Conservation (phyloP, 371 early-diverging fungal genomes). For the Lichtheimia ornata region DNA sequence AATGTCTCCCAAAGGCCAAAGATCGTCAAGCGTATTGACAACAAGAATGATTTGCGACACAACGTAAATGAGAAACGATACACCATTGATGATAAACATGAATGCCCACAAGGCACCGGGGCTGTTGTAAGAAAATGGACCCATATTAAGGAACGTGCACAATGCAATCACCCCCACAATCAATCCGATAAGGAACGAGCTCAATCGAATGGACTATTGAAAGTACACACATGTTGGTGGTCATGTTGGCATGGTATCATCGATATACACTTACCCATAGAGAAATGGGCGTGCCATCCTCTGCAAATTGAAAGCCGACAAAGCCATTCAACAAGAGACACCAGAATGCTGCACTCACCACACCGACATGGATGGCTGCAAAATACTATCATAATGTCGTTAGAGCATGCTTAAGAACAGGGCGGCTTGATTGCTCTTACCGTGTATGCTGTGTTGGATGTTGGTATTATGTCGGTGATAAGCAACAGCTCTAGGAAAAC, state of each 20-base stretch:
- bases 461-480: conserved; percentile 86
- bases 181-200: conserved; percentile 70
- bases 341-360: conserved; percentile 84
- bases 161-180: conserved; percentile 73
- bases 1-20: conserved; percentile 92
- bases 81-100: conserved; percentile 79
- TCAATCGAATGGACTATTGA: conserved; percentile 73
- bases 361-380: conserved; percentile 74
- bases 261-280: conserved; percentile 64
- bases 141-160: conserved; percentile 69
- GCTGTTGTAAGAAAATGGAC: conserved; percentile 54
- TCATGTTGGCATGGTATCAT: not conserved
- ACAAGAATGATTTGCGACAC: conserved; percentile 86
- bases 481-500: conserved; percentile 85
- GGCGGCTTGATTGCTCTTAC: conserved; percentile 43
- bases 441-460: conserved; percentile 74
- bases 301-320: conserved; percentile 90
- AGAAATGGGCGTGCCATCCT: conserved; percentile 85
- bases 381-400: conserved; percentile 61
- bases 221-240: not conserved
- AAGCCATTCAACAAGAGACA: conserved; percentile 87
- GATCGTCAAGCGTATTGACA: conserved; percentile 86
- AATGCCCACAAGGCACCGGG: conserved; percentile 79
- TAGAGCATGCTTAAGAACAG: not conserved
- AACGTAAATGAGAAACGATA: conserved; percentile 77